Base-by-base conservation (phyloP, 495 filamentous ascomycete genomes). In the Tuber magnatum region DNA sequence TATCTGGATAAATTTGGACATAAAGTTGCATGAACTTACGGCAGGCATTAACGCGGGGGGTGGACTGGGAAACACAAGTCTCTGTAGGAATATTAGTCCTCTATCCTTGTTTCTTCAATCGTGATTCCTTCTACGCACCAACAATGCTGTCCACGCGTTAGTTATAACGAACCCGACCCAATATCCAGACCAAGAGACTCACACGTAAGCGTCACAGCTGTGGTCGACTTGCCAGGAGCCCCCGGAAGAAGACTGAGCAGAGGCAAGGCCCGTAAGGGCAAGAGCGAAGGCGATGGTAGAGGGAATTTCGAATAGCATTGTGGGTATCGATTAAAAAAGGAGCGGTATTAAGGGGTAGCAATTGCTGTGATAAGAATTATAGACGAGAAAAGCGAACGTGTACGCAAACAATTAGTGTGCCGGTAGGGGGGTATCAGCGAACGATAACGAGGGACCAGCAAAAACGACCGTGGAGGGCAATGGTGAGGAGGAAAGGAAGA, bases 51-150 rank as follows among this genome's bases (percentile, higher is more conserved):
- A 85, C 74, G 41, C 83, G 81, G 0, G 77, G 74, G 39, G 74
- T 70, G 69, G 76, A 77, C n/a, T 75, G 73, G 1, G 69, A 48
- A 42, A 84, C 75, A 74, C 84, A 85, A 51, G 83, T 76, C 71
- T 84, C 83, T 73, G 81, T 71, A 32, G 44, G 9, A 9, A 74
- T 39, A 72, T 79, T 24, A 79, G 77, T 35, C 28, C 16, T 65
- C 28, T 32, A 6, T 20, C 22, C 46, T 51, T 9, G 74, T 41
- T 22, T 10, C 61, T 68, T 72, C 32, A 32, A 35, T 65, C 5
- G 28, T 65, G 28, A 35, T 35, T 65, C 56, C 65, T 38, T 69
- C 24, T 56, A 68, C 76, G 35, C 70, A 79, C 77, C 70, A 32
- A 74, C 77, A 68, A 79, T 75, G 35, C 77, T 79, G n/a, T 65